Base-by-base conservation (phyloP, 495 filamentous ascomycete species). In the Daldinia childiae region DNA sequence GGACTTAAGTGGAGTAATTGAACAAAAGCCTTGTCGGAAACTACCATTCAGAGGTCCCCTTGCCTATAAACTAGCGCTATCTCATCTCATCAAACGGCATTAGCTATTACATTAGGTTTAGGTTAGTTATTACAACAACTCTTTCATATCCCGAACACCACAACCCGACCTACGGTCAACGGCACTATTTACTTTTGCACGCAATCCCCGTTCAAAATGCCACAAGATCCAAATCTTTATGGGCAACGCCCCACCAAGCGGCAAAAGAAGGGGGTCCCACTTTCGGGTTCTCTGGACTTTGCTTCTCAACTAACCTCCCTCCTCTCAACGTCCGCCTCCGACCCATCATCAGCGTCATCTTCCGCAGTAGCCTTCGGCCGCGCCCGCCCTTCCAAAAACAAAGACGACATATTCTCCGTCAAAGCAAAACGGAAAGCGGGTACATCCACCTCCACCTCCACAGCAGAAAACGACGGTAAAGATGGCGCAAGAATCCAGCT, bases 231-330 rank as follows among this genome's bases (percentile, higher is more conserved):
- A 24, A 81, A 86, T 69, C 88, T 98, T 34, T 98, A 97, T 82
- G 92, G 93, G 64, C 83, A 88, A 38, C 87, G 85, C n/a, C 89
- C 89, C 21, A 79, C 87, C 27, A 92, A 89, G 69, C 82, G 82
- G 66, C 86, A 86, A 73, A 83, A 83, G 65, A 85, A 82, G 59
- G 85, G 88, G 63, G 86, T 90, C 52, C 83, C 89, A 32, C 88
- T 92, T 51, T 88, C 92, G 24, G 90, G 90, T 61, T 91, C 88
- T 69, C 88, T 96, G 59, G 87, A 90, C 74, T 97, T 98, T 81
- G 86, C 90, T 36, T 89, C 91, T 7, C 88, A 93, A 48, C 87
- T 97, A 63, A 88, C 88, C 69, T 91, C 91, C 56, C 87, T 93
- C 17, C 89, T 92, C 69, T 81, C 90, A 48, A 79, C 84, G 38